Base-by-base conservation (phyloP, 164 flowering plant species). In the Kalanchoe fedtschenkoi region DNA sequence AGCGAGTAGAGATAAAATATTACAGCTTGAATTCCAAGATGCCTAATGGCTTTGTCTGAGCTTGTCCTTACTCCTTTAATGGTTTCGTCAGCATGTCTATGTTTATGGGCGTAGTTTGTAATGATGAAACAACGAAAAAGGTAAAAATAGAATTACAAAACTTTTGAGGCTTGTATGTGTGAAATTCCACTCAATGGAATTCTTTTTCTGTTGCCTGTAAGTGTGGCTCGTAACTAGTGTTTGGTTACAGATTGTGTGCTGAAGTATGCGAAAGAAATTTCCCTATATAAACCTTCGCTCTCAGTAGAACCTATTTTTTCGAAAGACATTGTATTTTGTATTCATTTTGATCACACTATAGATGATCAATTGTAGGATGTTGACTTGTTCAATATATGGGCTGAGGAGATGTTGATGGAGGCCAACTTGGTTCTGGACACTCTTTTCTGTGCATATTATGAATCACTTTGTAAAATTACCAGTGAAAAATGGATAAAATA, bases 371-470 rank as follows among this genome's bases (percentile, higher is more conserved):
- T 71, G 37, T 65, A 93, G 99, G 96, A 84, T 69, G 78, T 82
- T 70, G 91, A 90, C 63, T 76, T 93, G 28, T 87, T 81, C 64
- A 81, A 80, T 47, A 70, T 90, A 67, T 93, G 97, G 97, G 96
- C 89, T 44, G 99, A 93, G 78, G 97, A 87, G 81, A 85, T 74
- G 55, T 76, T 93, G 61, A 78, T 78, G 39, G 99, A 93, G 76
- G 92, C 73, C 67, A 86, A 69, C 70, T 74, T 93, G 81, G 72
- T 87, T 51, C 66, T 88, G 80, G 99, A 93, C 67, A 84, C 87
- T 76, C 79, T 93, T 70, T 93, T 93, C 71, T 85, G 88, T 62
- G 69, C 69, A 54, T 93, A 89, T 75, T 85, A 88, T 66, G 97
- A 88, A 75, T 83, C 90, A 33, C 75, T 88, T 69, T 78, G 80